These are phyloP conservation scores for Pichia thaimueangensis DNA, from an alignment of 805 yeast species.

Conservation along the genomic window DNA sequence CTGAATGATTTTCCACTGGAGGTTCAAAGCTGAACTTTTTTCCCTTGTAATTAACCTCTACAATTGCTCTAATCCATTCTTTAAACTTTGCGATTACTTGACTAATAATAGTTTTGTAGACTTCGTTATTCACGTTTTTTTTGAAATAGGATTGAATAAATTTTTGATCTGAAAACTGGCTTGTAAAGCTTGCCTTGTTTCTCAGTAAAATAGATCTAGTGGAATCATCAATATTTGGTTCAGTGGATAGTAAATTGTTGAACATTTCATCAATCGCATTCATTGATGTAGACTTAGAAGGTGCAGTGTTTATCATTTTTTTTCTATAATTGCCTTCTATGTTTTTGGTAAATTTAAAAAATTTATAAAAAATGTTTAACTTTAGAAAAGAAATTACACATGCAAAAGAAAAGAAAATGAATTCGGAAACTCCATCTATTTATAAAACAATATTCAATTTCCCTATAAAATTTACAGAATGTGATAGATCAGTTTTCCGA, in stretches of 20 bases:
- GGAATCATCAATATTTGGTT: not conserved
- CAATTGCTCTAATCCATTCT: not conserved
- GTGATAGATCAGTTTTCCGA: slow-evolving; percentile 26
- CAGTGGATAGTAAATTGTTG: not conserved
- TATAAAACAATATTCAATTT: too few relatives aligned
- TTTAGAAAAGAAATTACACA: too few relatives aligned
- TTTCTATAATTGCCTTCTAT: too few relatives aligned
- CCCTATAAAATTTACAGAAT: not conserved
- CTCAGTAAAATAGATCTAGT: not conserved
- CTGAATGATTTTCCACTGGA: not conserved
- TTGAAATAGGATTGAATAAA: slow-evolving; percentile 1
- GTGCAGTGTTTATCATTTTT: too few relatives aligned
- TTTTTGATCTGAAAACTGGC: slow-evolving; percentile 1
- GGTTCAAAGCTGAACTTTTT: not conserved
- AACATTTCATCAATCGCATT: slow-evolving; percentile 1
- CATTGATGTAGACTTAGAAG: not conserved
- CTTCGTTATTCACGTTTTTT: not conserved
- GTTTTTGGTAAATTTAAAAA: too few relatives aligned
- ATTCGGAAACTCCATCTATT: too few relatives aligned
- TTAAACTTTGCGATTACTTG: slow-evolving; percentile 7
- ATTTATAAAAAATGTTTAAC: too few relatives aligned
- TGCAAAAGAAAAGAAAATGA: too few relatives aligned
- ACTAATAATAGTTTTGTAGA: not conserved
- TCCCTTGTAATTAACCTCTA: not conserved
- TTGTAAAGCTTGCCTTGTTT: slow-evolving; percentile 8